Percentiles rank a stretch among this genome's conserved stretches.
Evolutionary conservation across 768 basidiomycete species (phyloP).

Genomic region (Lactarius quietus): DNA sequence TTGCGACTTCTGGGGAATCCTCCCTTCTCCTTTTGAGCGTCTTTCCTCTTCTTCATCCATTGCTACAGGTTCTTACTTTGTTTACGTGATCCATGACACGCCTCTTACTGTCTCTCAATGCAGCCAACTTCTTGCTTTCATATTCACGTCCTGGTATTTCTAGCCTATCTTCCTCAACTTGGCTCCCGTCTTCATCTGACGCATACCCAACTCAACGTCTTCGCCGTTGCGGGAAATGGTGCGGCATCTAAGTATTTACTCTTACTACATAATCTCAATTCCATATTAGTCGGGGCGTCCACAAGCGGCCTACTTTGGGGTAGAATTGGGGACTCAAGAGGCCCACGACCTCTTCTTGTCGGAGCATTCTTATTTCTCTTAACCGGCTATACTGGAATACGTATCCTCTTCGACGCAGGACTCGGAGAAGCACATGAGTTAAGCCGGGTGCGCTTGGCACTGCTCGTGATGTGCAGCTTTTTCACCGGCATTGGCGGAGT

Average conservation of each 20-base stretch:
- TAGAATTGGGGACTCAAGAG: constrained; percentile 66
- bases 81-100: background rate
- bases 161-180: constrained; percentile 86
- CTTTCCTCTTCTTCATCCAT: background rate
- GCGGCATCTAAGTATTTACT: constrained; percentile 27
- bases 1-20: background rate
- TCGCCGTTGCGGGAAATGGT: constrained; percentile 81
- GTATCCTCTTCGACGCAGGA: constrained; percentile 59
- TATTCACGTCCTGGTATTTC: constrained; percentile 5
- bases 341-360: constrained; percentile 65
- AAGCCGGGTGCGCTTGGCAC: constrained; percentile 43
- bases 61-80: background rate
- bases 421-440: constrained; percentile 25
- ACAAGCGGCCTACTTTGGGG: constrained; percentile 76
- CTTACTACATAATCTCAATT: background rate
- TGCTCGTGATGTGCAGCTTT: constrained; percentile 61
- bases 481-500: constrained; percentile 77
- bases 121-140: too few relatives aligned
- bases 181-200: constrained; percentile 69
- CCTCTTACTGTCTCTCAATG: background rate
- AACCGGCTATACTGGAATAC: constrained; percentile 72
- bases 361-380: constrained; percentile 58
- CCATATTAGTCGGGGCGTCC: constrained; percentile 65
- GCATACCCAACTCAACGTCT: constrained; percentile 78
- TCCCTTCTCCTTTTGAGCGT: background rate